Evolutionary conservation across 2,329 filamentous ascomycete genomes (phyloP).

Genomic region (Penicillium oxalicum): DNA sequence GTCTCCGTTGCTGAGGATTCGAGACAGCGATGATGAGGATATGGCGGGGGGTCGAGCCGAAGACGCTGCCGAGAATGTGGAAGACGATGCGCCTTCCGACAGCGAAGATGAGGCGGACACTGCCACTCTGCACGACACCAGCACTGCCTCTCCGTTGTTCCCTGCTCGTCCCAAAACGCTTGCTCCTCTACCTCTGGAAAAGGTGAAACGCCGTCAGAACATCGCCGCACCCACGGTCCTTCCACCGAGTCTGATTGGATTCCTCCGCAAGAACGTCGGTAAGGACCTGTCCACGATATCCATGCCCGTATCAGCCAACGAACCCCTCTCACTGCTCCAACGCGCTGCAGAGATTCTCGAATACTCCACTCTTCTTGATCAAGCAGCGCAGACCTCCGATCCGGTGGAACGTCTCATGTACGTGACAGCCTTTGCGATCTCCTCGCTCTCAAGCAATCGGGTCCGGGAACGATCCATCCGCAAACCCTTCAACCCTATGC

Average conservation of each 20-base stretch:
- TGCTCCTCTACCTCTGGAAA: constrained; percentile 65
- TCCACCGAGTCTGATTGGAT: constrained; percentile 87
- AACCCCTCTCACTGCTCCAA: constrained; percentile 82
- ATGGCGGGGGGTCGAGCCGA: constrained; percentile 30
- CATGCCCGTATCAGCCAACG: constrained; percentile 96
- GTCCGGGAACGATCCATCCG: constrained; percentile 87
- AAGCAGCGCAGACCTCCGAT: constrained; percentile 54
- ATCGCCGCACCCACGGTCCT: constrained; percentile 68
- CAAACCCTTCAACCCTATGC: constrained; percentile 95
- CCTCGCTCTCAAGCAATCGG: constrained; percentile 72
- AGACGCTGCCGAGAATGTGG: constrained; percentile 40
- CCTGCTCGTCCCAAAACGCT: constrained; percentile 71
- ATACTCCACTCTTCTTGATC: constrained; percentile 78
- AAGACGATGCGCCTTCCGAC: constrained; percentile 57
- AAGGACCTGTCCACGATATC: constrained; percentile 95
- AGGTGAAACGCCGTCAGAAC: constrained; percentile 60
- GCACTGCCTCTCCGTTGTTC: constrained; percentile 53
- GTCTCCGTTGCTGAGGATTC: constrained; percentile 69
- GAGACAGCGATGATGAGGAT: constrained; percentile 63
- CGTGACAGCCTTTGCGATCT: constrained; percentile 85
- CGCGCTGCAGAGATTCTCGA: constrained; percentile 85
- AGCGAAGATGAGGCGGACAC: constrained; percentile 50
- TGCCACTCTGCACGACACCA: constrained; percentile 32
- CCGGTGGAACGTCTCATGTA: constrained; percentile 70
- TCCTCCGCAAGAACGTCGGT: constrained; percentile 93